Evolutionary conservation across 495 filamentous ascomycete species (phyloP).

Genomic region (Amniculicola lignicola): DNA sequence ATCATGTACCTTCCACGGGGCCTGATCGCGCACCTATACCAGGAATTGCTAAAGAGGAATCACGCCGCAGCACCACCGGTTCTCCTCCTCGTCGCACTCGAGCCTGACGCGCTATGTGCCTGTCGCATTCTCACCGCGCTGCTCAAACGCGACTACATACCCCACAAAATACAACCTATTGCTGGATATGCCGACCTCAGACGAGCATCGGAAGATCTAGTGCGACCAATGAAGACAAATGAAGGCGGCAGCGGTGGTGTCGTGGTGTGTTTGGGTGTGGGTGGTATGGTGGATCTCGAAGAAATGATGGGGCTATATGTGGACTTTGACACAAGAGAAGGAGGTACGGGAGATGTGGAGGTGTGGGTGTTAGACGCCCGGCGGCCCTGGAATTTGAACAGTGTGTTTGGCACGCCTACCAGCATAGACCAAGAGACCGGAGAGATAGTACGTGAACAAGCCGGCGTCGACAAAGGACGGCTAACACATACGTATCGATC

Average conservation of each 20-base stretch:
- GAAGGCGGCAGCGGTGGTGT: constrained; percentile 79
- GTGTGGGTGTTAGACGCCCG: constrained; percentile 92
- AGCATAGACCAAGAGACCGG: constrained; percentile 12
- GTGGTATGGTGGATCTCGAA: constrained; percentile 82
- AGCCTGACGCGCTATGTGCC: constrained; percentile 92
- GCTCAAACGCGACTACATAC: constrained; percentile 93
- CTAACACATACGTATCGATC: constrained; percentile 68
- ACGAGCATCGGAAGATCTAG: constrained; percentile 68
- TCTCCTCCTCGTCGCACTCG: constrained; percentile 88
- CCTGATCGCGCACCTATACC: constrained; percentile 85
- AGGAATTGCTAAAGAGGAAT: constrained; percentile 73
- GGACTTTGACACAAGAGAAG: constrained; percentile 51
- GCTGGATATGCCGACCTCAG: constrained; percentile 87
- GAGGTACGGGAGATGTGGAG: constrained; percentile 69
- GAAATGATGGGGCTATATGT: constrained; percentile 63
- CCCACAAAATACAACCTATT: constrained; percentile 96
- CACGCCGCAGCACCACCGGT: constrained; percentile 84
- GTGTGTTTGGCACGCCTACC: constrained; percentile 66
- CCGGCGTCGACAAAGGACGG: constrained; percentile 60
- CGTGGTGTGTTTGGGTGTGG: constrained; percentile 88
- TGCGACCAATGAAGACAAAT: constrained; percentile 75
- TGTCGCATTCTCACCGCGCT: constrained; percentile 88
- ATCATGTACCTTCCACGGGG: constrained; percentile 91
- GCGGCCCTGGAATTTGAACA: constrained; percentile 90
- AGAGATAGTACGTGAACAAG: constrained; percentile 46